Percentiles rank a stretch among this genome's conserved stretches.
phyloP scores from a whole-genome alignment of 192 early-diverging fungal genomes.

The Podochytrium sp. region DNA sequence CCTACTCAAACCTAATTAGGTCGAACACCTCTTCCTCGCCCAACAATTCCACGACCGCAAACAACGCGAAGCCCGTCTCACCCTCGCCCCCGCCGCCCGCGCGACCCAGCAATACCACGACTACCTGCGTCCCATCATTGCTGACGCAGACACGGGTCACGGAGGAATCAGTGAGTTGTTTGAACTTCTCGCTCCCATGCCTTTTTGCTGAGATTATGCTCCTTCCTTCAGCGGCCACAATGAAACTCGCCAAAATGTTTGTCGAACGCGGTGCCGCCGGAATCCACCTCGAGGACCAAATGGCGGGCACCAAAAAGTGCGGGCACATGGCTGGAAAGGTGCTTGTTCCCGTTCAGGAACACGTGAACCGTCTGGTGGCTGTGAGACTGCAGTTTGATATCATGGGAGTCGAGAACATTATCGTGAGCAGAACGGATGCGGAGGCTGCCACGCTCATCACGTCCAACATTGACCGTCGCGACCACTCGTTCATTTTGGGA shows the following conservation, averaged over 20 bases:
- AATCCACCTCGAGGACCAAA: constrained; percentile 93
- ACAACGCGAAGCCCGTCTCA: constrained; percentile 88
- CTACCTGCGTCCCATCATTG: constrained; percentile 93
- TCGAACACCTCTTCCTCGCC: constrained; percentile 96
- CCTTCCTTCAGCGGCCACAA: too few species aligned
- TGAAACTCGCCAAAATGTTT: constrained; percentile 97
- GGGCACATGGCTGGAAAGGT: constrained; percentile 99
- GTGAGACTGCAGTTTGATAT: constrained; percentile 97
- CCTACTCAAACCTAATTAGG: too few species aligned
- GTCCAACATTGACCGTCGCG: constrained; percentile 93
- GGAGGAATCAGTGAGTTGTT: constrained; percentile 98
- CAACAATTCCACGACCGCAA: constrained; percentile 97
- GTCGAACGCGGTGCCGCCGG: constrained; percentile 96
- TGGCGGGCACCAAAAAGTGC: constrained; percentile 96
- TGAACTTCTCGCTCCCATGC: too few species aligned
- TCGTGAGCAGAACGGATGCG: constrained; percentile 94
- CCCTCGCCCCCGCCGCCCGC: constrained; percentile 67
- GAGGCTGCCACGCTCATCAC: constrained; percentile 97
- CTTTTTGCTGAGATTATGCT: too few species aligned
- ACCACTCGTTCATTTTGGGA: constrained; percentile 96
- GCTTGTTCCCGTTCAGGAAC: constrained; percentile 95
- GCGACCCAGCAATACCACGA: constrained; percentile 76
- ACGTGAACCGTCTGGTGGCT: constrained; percentile 95
- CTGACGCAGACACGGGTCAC: constrained; percentile 97
- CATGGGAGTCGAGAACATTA: constrained; percentile 93